Evolutionary conservation across 306 rosid species (phyloP).

Genomic region (Hippophae rhamnoides): DNA sequence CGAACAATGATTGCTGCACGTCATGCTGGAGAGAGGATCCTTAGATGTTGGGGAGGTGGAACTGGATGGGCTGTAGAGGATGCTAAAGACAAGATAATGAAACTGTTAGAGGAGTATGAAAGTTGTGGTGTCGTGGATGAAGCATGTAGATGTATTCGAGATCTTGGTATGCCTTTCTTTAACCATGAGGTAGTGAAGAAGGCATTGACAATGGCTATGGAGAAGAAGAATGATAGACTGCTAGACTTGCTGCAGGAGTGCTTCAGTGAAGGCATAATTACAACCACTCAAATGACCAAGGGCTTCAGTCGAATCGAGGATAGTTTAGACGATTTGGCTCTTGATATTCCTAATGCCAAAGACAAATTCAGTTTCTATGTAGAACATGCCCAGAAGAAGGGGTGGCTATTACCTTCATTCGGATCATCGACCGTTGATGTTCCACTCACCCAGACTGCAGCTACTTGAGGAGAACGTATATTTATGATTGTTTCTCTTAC

Average conservation of each 20-base stretch:
- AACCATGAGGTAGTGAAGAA: conserved; percentile 98
- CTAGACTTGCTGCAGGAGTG: conserved; percentile 83
- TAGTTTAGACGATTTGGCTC: conserved; percentile 84
- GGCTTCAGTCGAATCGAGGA: conserved; percentile 86
- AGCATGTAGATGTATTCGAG: conserved; percentile 94
- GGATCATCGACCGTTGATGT: conserved; percentile 36
- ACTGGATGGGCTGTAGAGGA: conserved; percentile 99
- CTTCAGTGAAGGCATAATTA: conserved; percentile 80
- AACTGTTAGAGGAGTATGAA: conserved; percentile 93
- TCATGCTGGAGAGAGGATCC: conserved; percentile 91
- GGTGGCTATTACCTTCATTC: conserved; percentile 68
- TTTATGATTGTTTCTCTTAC: conserved; percentile 38
- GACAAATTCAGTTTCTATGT: conserved; percentile 67
- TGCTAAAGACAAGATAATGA: conserved; percentile 91
- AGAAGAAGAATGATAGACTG: conserved; percentile 86
- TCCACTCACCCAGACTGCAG: conserved; percentile 31
- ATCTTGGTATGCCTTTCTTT: conserved; percentile 90
- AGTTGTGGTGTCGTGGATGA: conserved; percentile 77
- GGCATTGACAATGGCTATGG: conserved; percentile 97
- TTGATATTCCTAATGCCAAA: conserved; percentile 81
- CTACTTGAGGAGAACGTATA: conserved; percentile 25
- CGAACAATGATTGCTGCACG: conserved; percentile 76
- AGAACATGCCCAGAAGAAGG: conserved; percentile 60
- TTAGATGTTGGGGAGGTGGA: conserved; percentile 99
- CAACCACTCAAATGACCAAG: conserved; percentile 83